Evolutionary conservation across 192 early-diverging fungal genomes (phyloP).

Genomic region (Thoreauomyces humboldtii): DNA sequence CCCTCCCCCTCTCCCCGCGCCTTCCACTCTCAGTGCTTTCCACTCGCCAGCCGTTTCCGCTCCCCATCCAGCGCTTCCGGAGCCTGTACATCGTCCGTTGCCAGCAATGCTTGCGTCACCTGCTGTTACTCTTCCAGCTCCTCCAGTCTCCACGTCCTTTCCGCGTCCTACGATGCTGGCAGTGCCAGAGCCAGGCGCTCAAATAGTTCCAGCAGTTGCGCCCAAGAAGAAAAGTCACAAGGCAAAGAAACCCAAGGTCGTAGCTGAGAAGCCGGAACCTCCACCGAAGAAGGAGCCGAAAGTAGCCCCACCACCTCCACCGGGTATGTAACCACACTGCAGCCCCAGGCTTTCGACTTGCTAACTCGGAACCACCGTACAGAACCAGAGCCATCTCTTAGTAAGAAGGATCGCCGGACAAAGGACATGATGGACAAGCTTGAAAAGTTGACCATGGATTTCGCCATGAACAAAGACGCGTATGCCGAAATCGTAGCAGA

Average conservation of each 20-base stretch:
- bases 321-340: background rate
- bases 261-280: background rate
- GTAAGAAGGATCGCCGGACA: conserved; percentile 53
- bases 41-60: too few relatives aligned
- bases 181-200: conserved; percentile 4
- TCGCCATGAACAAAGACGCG: conserved; percentile 61
- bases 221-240: conserved; percentile 20
- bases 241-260: conserved; percentile 13
- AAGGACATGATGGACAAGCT: conserved; percentile 56
- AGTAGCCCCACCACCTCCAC: background rate
- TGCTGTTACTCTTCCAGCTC: too few relatives aligned
- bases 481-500: conserved; percentile 19
- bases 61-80: too few relatives aligned
- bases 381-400: conserved; percentile 25
- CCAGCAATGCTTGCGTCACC: too few relatives aligned
- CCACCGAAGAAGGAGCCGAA: background rate
- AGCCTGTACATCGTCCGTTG: too few relatives aligned
- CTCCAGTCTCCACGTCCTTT: too few relatives aligned
- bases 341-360: background rate
- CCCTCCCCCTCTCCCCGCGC: too few relatives aligned
- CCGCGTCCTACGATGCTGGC: background rate
- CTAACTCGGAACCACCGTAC: background rate
- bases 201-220: conserved; percentile 5
- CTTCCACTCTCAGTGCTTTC: too few relatives aligned
- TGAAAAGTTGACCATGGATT: conserved; percentile 57